These are phyloP conservation scores for Hyparrhenia diplandra DNA, from an alignment of 176 grass and related monocot genomes.

Conservation along the genomic window DNA sequence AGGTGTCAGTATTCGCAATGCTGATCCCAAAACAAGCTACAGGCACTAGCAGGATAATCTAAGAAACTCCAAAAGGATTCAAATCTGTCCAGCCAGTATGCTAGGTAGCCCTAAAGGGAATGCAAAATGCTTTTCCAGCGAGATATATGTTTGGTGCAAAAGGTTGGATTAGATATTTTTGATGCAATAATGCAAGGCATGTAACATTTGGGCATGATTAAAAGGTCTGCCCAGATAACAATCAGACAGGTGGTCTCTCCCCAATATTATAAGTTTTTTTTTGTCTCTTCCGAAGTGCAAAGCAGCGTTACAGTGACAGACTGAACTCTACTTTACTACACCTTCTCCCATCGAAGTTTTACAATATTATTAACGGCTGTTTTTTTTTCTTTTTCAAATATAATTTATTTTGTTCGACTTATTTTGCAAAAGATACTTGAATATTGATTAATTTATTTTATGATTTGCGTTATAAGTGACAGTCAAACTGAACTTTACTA, in stretches of 20 bases:
- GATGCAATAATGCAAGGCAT: slow-evolving; percentile 38
- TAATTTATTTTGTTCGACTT: too few species aligned
- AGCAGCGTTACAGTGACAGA: too few species aligned
- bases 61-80: neutral
- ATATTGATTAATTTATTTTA: too few species aligned
- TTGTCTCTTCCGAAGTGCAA: too few species aligned
- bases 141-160: neutral
- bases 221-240: neutral
- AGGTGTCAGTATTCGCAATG: neutral
- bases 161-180: neutral
- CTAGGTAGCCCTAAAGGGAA: neutral
- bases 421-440: too few species aligned
- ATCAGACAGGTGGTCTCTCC: neutral
- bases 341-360: too few species aligned
- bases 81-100: neutral
- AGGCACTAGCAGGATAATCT: neutral
- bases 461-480: too few species aligned
- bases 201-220: slow-evolving; percentile 11
- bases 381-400: too few species aligned
- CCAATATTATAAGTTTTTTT: too few species aligned
- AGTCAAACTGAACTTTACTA: too few species aligned
- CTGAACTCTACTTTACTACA: too few species aligned
- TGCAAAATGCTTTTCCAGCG: slow-evolving; percentile 2
- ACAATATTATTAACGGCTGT: too few species aligned
- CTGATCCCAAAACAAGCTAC: neutral